Evolutionary conservation across 352 stramenopile species (phyloP).

Genomic region (Albugo laibachii): DNA sequence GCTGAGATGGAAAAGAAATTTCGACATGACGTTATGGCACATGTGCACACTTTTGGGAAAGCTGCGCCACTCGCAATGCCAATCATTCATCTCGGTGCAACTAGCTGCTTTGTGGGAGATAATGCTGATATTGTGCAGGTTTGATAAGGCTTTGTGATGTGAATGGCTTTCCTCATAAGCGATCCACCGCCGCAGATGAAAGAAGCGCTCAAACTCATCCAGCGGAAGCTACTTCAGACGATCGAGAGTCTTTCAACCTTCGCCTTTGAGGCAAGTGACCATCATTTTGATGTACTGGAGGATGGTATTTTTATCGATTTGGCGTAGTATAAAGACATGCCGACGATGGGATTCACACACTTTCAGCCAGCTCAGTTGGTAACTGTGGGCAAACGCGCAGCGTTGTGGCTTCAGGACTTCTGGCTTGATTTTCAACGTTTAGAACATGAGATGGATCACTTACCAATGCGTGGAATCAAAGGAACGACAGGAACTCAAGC

Average conservation of each 20-base stretch:
- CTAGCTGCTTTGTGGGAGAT: conserved; percentile 96
- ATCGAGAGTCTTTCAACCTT: conserved; percentile 91
- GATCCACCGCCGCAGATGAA: conserved; percentile 35
- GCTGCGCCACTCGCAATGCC: conserved; percentile 90
- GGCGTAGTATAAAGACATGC: conserved; percentile 87
- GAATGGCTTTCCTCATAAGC: neutral
- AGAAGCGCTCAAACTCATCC: conserved; percentile 88
- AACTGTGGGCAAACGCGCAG: conserved; percentile 94
- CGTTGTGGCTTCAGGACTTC: conserved; percentile 96
- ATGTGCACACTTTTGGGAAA: conserved; percentile 97
- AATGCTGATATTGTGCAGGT: conserved; percentile 97
- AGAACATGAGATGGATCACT: conserved; percentile 86
- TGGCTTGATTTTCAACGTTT: conserved; percentile 93
- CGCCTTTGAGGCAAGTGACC: conserved; percentile 23
- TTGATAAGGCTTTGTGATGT: neutral
- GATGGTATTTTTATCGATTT: neutral
- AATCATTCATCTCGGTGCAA: conserved; percentile 98
- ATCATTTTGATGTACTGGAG: neutral
- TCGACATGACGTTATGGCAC: conserved; percentile 98
- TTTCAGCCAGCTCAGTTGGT: conserved; percentile 98
- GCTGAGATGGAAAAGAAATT: conserved; percentile 96
- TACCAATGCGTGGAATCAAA: conserved; percentile 97
- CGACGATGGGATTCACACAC: conserved; percentile 97
- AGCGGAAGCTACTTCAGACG: conserved; percentile 94
- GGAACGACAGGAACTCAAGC: conserved; percentile 97